Evolutionary conservation across 805 yeast genomes (phyloP), one percentile per base, ranked within the genome.

Genomic region (Sugiyamaella americana): DNA sequence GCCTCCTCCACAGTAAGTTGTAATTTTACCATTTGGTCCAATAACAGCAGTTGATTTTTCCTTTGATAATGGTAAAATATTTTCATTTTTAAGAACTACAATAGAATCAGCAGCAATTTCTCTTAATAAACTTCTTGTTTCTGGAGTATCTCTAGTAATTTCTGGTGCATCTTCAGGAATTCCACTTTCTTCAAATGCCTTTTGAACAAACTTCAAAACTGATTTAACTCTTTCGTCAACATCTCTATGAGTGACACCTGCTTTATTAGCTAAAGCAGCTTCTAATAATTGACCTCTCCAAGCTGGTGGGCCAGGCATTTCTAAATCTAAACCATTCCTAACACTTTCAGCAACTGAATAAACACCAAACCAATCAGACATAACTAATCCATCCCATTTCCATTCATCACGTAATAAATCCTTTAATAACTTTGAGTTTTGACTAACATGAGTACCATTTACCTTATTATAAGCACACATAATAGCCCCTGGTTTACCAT

Each of bases 321-420:
- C 86, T 54, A 80, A 64, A 57, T 79, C 81, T 46, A 80, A 64
- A 5, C 85, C 84, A 30, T 76, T 76, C 36, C 71, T 68, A 40
- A 79, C 58, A 11, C 80, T 55, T 37, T 68, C 72, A 37, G 65
- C 67, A 32, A 65, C 63, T 13, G 79, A 68, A 59, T 74, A 78
- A 6, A 72, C 69, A 21, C 85, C 86, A 57, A 57, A 74, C 85
- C 85, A 80, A 62, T 80, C 86, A 23, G 80, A 74, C 79, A 80
- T 77, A 18, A 16, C 79, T 74, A 20, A 63, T 53, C 47, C 75
- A 61, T 41, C 23, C 45, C 45, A 41, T 29, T 34, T 34, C 45
- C 45, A 41, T n/a, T 41, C 44, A 18, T 16, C 24, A 5, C 45
- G 44, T 5, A 37, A 66, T 79, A 52, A 77, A 68, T 5, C 66